Evolutionary conservation across 805 yeast species (phyloP), one percentile per base, ranked within the genome.

Genomic region (Candida tammaniensis): DNA sequence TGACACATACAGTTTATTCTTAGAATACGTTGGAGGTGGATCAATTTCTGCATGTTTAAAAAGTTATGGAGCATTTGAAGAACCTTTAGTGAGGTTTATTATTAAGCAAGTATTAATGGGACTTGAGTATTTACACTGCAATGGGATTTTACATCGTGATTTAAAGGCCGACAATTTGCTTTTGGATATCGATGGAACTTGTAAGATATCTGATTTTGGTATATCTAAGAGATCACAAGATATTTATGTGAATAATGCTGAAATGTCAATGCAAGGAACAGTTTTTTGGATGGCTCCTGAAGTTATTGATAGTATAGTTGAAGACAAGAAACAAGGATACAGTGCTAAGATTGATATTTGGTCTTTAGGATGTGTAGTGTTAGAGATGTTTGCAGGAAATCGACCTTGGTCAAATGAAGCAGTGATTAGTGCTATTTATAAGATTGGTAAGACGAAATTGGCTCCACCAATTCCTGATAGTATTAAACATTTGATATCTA

Each of bases 241-340:
- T 54, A 86, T 91, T 16, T 91, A 93, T 55, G 80, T 85, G 19
- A 88, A 93, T 56, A 80, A 86, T 49, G 87, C 96, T 4, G 96
- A 87, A 36, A 86, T 89, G 95, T 89, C 97, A 9, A 87, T 86
- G 95, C 96, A 94, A 59, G 99, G 99, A 16, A 89, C 98, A 0
- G 87, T 94, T 1, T 93, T 89, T 57, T 93, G 98, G 98, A 93
- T 93, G 98, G 99, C 99, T 1, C 99, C 99, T 0, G 99, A 93
- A 54, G 96, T 94, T 44, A 88, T 93, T 32, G 91, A 88, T 54
- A 87, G 86, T 39, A 79, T 79, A 14, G 80, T 77, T 3, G 82
- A 78, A 43, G 76, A 78, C 47, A 74, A 74, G 47, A 80, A 80
- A 44, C 93, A 83, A 54, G 98, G 98, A 0, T 93, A 93, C 56